These are phyloP conservation scores for Alnus glutinosa DNA, from an alignment of 306 rosid species.

Conservation along the genomic window DNA sequence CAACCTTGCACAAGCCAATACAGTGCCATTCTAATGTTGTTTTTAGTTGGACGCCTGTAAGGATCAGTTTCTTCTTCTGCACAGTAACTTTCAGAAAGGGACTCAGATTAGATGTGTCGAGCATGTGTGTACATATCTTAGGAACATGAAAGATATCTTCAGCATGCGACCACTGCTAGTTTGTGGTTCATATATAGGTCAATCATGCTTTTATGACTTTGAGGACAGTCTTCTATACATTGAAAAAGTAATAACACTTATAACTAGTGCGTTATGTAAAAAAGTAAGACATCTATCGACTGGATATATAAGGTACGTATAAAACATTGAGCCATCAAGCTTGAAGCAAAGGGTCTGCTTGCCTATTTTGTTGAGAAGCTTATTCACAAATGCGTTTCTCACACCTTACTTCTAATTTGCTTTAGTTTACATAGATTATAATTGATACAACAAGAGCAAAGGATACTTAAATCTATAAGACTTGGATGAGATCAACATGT, in stretches of 20 bases:
- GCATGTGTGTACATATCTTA: background rate
- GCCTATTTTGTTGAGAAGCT: too few species aligned
- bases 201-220: too few species aligned
- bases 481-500: background rate
- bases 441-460: too few species aligned
- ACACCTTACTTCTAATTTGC: too few species aligned
- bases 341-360: background rate
- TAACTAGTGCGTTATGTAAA: too few species aligned
- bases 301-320: background rate
- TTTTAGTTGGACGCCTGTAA: slow-evolving; percentile 37
- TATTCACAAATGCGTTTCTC: background rate
- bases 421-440: too few species aligned
- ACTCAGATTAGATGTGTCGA: background rate
- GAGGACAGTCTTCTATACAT: too few species aligned
- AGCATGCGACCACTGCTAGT: too few species aligned
- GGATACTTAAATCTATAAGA: background rate
- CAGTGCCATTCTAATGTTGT: slow-evolving; percentile 46
- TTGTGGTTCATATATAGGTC: too few species aligned
- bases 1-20: slow-evolving; percentile 51
- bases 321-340: background rate
- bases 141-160: background rate
- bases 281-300: too few species aligned
- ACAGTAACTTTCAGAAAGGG: background rate
- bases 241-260: too few species aligned
- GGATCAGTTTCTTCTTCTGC: slow-evolving; percentile 53